Evolutionary conservation across 805 yeast genomes (phyloP), one percentile per base, ranked within the genome.

Genomic region (Clavispora vitiphila): DNA sequence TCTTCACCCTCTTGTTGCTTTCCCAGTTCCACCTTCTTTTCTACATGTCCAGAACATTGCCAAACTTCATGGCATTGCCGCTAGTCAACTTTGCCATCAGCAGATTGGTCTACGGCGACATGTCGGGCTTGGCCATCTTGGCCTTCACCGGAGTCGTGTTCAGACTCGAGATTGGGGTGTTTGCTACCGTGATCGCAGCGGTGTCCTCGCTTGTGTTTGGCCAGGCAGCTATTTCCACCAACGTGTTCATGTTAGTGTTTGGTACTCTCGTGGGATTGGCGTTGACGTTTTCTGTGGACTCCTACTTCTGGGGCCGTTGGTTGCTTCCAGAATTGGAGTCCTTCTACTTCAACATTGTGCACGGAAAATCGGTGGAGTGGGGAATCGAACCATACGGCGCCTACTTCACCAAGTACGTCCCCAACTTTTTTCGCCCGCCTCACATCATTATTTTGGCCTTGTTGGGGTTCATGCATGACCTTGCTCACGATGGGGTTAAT

Each of bases 1-100:
- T 86, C 83, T 87, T 74, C 55, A 65, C 75, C 18, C 43, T 83
- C 2, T 71, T 89, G 42, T 69, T 72, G 30, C 62, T 76, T 42
- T 60, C 84, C 8, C 93, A 89, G 58, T 91, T 90, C 65, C 97
- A 91, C 58, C 47, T 87, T 15, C 63, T 83, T 45, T 91, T 70
- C 65, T 91, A 91, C 58, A 71, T 86, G n/a, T 74, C 96, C 2
- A 72, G 97, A 50, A 79, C 95, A 0, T 68, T 91, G 43, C 96
- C 97, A n/a, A 91, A 91, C 61, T 84, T 83, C 51, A 65, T 90
- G 43, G 89, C 85, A 2, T 65, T 91, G 40, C 96, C 97, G 3
- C 55, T 86, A 27, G 81, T 83, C 4, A 76, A 77, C 41, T 52
- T 64, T 35, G 83, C 84, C 0, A 49, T 83, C 34, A 67, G 78